Base-by-base conservation (phyloP, 352 stramenopile genomes). In the Pythium phragmitis region DNA sequence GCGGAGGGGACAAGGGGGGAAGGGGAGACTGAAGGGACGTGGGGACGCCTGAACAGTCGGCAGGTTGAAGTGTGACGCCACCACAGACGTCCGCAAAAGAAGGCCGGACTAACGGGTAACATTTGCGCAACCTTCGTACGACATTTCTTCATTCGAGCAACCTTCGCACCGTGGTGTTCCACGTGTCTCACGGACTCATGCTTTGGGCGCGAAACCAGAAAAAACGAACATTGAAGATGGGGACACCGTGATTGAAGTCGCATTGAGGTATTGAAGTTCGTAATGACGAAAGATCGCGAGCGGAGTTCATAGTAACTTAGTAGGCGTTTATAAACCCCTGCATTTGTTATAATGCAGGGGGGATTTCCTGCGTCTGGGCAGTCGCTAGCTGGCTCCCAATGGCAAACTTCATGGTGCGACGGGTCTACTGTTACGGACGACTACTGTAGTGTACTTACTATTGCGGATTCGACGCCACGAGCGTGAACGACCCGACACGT, bases 401-500 rank as follows among this genome's bases (percentile, higher is more conserved):
- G 47, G 47, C 34, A 30, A 30, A 30, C 26, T 30, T 30, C 26
- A 30, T 30, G 26, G 26, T 21, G 26, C 26, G 26, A 30, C 26
- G 26, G 26, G 26, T 30, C 26, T 30, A 30, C 41, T 46, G n/a
- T 14, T 46, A 46, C 33, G 17, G 12, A 21, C 21, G 8, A 23
- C 13, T 51, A 51, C 45, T 12, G 4, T 55, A 55, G 28, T 48
- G 41, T 58, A 59, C 53, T 39, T 39, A 28, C 26, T 52, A 37
- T 50, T 65, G 60, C 42, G 52, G 57, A 63, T 71, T 65, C 21
- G 63, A 51, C 28, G 57, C 39, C 57, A 70, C 46, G 41, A 59
- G 21, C 41, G 79, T 84, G 66, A 89, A 79, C 4, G 82, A 87
- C 26, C 76, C 80, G 4, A 91, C 74, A 12, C 82, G 76, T 43